A percentile compares a stretch with the other conserved stretches of the same genome.
Evolutionary conservation across 139 green algal genomes (phyloP).

Genomic region (Chara braunii): DNA sequence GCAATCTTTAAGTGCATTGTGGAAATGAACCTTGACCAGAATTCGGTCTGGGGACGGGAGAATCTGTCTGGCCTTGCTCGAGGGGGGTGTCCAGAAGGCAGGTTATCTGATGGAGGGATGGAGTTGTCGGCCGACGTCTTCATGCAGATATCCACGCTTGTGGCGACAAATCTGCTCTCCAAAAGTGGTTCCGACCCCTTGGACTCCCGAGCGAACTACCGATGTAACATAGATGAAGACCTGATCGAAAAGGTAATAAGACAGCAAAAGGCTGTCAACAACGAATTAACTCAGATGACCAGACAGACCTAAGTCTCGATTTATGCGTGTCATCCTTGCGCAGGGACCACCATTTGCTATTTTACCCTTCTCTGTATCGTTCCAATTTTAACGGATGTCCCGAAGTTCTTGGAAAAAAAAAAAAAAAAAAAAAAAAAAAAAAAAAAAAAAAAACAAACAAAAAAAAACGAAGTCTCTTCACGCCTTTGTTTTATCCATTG

Average conservation of each 20-base stretch:
- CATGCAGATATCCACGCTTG: conserved; percentile 19
- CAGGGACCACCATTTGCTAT: no score
- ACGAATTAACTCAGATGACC: no score
- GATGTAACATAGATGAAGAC: not conserved
- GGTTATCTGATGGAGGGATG: not conserved
- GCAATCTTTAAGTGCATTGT: conserved; percentile 17
- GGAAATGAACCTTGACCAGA: not conserved
- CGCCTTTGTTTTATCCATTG: no score
- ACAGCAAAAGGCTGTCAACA: no score
- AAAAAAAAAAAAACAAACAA: no score
- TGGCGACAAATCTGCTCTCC: conserved; percentile 2
- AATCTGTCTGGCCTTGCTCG: not conserved
- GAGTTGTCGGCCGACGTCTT: conserved; percentile 2
- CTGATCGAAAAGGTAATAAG: conserved; percentile 3
- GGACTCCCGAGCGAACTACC: conserved; percentile 3
- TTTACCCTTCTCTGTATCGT: no score
- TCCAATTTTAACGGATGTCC: no score
- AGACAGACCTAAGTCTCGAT: no score
- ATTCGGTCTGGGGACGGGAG: not conserved
- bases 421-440: no score
- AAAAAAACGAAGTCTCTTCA: no score
- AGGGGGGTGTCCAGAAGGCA: not conserved
- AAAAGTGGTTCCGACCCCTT: not conserved
- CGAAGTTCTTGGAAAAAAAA: no score
- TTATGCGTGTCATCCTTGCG: no score